These are phyloP conservation scores for Apophysomyces elegans DNA, from an alignment of 371 early-diverging fungal genomes.

Conservation along the genomic window DNA sequence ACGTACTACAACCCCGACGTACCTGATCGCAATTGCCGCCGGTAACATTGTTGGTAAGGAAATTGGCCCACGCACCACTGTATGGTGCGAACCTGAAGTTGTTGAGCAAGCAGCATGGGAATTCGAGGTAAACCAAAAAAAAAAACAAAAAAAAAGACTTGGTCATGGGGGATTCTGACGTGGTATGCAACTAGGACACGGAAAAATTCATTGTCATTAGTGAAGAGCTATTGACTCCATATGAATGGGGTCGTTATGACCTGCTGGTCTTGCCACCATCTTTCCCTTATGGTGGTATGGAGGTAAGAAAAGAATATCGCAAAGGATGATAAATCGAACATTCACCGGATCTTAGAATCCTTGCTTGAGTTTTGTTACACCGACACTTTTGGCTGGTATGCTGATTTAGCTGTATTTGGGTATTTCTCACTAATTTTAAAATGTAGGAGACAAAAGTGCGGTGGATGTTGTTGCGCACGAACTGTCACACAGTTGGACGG, in stretches of 20 bases:
- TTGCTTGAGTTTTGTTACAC: constrained; percentile 88
- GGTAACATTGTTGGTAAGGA: constrained; percentile 82
- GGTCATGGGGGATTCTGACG: not conserved
- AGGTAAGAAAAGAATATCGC: constrained; percentile 39
- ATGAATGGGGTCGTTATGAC: constrained; percentile 97
- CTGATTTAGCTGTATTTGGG: not conserved
- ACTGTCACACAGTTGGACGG: constrained; percentile 96
- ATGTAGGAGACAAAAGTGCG: constrained; percentile 79
- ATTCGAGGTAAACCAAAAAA: constrained; percentile 61
- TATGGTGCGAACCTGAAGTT: constrained; percentile 95
- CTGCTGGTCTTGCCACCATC: constrained; percentile 83
- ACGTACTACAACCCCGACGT: constrained; percentile 81
- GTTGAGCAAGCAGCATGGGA: constrained; percentile 93
- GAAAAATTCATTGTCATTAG: constrained; percentile 87
- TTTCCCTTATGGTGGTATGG: constrained; percentile 98
- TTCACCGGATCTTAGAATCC: constrained; percentile 67
- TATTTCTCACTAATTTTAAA: not conserved
- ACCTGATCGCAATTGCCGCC: constrained; percentile 93
- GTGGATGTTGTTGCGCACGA: constrained; percentile 99
- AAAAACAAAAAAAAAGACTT: too few relatives aligned
- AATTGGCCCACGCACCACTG: constrained; percentile 91
- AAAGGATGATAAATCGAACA: not conserved
- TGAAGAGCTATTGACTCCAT: constrained; percentile 87
- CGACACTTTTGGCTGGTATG: constrained; percentile 85
- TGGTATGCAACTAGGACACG: constrained; percentile 58